Percentiles rank a stretch among this genome's conserved stretches.
Conservation (phyloP, 1,284 basidiomycete species). For the Boletus semigastroideus region DNA sequence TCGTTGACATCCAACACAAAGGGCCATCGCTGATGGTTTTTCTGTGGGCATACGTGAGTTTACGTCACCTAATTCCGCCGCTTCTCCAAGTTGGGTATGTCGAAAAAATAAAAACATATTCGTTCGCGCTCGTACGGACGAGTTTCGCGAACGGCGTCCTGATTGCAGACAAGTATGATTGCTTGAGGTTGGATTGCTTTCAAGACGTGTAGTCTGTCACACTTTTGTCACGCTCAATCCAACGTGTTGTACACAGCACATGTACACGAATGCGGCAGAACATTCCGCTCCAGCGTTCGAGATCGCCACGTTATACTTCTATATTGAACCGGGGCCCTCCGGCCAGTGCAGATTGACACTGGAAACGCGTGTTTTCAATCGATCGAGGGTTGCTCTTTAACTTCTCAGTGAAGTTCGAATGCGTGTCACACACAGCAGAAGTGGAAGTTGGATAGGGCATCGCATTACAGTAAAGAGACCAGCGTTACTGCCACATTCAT, state of each 20-base stretch:
- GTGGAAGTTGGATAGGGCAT: constrained; percentile 12
- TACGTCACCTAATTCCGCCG: constrained; percentile 24
- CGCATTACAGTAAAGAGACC: constrained; percentile 14
- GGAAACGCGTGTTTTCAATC: constrained; percentile 1
- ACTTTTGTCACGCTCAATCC: neutral
- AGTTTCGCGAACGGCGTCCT: too few species aligned
- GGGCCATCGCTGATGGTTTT: constrained; percentile 23
- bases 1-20: constrained; percentile 33
- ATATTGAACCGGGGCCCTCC: neutral
- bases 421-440: constrained; percentile 22
- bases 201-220: too few species aligned
- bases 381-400: neutral
- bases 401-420: constrained; percentile 1
- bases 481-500: constrained; percentile 4
- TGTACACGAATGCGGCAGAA: constrained; percentile 7
- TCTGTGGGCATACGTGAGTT: constrained; percentile 33
- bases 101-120: neutral
- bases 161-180: too few species aligned
- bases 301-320: neutral
- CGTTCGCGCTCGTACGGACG: too few species aligned
- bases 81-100: constrained; percentile 1
- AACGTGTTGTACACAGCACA: constrained; percentile 12
- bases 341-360: constrained; percentile 12
- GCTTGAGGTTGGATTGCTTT: too few species aligned
- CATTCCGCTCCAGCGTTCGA: constrained; percentile 1